Percentiles rank a stretch among this genome's conserved stretches.
phyloP scores from a whole-genome alignment of 331 rosid genomes.

The Malus hybrid region DNA sequence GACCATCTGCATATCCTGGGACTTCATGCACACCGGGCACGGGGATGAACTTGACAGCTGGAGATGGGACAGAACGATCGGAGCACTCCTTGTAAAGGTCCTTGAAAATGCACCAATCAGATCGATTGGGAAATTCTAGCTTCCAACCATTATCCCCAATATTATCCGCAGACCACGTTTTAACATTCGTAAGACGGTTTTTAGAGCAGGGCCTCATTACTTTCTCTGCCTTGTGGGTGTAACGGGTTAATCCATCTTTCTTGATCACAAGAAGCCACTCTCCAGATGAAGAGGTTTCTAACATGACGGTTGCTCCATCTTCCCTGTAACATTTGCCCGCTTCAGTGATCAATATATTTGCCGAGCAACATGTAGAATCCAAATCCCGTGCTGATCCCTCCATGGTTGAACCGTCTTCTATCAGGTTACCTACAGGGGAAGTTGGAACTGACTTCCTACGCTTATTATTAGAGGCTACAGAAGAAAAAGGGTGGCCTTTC shows the following conservation, averaged over 20 bases:
- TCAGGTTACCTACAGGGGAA: slow-evolving; percentile 17
- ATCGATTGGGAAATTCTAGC: slow-evolving; percentile 66
- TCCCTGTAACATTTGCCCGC: slow-evolving; percentile 54
- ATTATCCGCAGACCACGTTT: slow-evolving; percentile 40
- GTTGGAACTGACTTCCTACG: slow-evolving; percentile 25
- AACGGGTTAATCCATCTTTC: slow-evolving; percentile 53
- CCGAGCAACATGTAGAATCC: slow-evolving; percentile 47
- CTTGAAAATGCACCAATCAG: slow-evolving; percentile 63
- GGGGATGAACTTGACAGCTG: slow-evolving; percentile 51
- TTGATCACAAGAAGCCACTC: slow-evolving; percentile 68
- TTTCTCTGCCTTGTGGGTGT: slow-evolving; percentile 55
- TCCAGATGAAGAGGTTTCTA: slow-evolving; percentile 47
- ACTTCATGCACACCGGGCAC: slow-evolving; percentile 77
- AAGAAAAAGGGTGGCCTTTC: slow-evolving; percentile 20
- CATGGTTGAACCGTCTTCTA: slow-evolving; percentile 22
- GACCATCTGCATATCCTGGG: slow-evolving; percentile 38
- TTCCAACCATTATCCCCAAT: slow-evolving; percentile 52
- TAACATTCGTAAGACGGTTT: slow-evolving; percentile 54
- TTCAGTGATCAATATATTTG: slow-evolving; percentile 53
- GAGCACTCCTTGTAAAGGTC: slow-evolving; percentile 79
- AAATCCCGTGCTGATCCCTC: slow-evolving; percentile 13
- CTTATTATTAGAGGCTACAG: slow-evolving; percentile 29
- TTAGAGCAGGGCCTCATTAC: slow-evolving; percentile 46
- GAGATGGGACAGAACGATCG: slow-evolving; percentile 39
- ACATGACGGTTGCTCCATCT: slow-evolving; percentile 38